A percentile compares a stretch with the other conserved stretches of the same genome.
Evolutionary conservation across 1,139 yeast genomes (phyloP).

Genomic region (Geotrichum bryndzae): DNA sequence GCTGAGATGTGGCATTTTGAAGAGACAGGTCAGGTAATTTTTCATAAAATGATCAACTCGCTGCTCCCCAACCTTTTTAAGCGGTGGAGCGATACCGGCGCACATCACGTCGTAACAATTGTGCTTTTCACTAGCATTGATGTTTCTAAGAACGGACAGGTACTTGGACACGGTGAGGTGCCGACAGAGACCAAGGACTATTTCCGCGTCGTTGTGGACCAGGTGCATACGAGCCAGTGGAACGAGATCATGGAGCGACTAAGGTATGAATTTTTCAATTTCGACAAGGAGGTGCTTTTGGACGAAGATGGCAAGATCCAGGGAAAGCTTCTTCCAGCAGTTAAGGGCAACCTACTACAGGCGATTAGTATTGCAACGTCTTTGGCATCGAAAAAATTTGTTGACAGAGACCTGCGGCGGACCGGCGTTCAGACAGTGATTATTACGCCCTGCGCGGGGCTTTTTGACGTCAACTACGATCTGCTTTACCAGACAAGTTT

Average conservation of each 20-base stretch:
- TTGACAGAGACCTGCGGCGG: constrained; percentile 78
- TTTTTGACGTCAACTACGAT: constrained; percentile 83
- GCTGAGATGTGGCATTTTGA: constrained; percentile 98
- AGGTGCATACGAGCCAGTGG: constrained; percentile 79
- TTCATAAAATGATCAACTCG: constrained; percentile 84
- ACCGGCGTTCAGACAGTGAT: constrained; percentile 80
- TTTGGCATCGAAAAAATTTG: constrained; percentile 69
- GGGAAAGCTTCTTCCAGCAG: constrained; percentile 61
- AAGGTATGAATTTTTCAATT: constrained; percentile 75
- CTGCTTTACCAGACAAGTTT: constrained; percentile 67
- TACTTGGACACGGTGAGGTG: constrained; percentile 55
- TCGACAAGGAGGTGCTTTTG: constrained; percentile 64
- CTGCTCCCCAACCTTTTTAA: constrained; percentile 82
- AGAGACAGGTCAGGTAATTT: constrained; percentile 90
- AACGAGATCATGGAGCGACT: constrained; percentile 82
- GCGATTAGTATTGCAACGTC: constrained; percentile 80
- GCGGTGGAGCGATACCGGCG: constrained; percentile 76
- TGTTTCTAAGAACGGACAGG: constrained; percentile 35
- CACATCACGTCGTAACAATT: constrained; percentile 89
- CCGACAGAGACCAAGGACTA: constrained; percentile 66
- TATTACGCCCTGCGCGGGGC: constrained; percentile 87
- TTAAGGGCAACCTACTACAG: constrained; percentile 82
- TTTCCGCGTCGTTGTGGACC: constrained; percentile 90
- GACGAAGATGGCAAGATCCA: constrained; percentile 36
- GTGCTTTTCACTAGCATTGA: constrained; percentile 83